These are phyloP conservation scores for Sporothrix brunneoviolacea DNA, from an alignment of 2,329 filamentous ascomycete genomes.

Conservation along the genomic window DNA sequence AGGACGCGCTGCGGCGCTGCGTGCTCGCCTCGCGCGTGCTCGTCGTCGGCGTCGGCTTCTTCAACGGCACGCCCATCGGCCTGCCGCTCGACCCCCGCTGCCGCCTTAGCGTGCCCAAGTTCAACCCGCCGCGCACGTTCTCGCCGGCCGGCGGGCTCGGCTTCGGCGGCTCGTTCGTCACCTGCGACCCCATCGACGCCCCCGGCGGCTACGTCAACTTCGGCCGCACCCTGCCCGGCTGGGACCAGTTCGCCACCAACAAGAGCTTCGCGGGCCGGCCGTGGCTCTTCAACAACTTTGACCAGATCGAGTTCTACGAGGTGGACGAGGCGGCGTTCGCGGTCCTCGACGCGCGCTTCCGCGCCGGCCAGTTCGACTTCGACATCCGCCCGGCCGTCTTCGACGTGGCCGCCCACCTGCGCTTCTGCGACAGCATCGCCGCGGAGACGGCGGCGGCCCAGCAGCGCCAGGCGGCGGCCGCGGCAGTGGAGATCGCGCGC, in stretches of 20 bases:
- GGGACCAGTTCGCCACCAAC: conserved; percentile 47
- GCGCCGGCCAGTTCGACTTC: conserved; percentile 45
- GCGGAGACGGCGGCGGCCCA: background rate
- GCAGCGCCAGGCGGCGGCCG: too few relatives aligned
- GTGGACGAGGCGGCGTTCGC: conserved; percentile 47
- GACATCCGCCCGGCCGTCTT: conserved; percentile 43
- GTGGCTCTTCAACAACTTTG: conserved; percentile 52
- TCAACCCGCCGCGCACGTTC: too few relatives aligned
- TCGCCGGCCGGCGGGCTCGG: too few relatives aligned
- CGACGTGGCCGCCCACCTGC: conserved; percentile 43
- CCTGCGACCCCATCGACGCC: conserved; percentile 27
- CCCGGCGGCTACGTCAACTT: conserved; percentile 31
- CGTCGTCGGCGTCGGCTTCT: too few relatives aligned
- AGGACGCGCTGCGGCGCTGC: too few relatives aligned
- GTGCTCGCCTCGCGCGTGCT: too few relatives aligned
- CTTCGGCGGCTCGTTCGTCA: too few relatives aligned
- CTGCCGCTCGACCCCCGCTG: too few relatives aligned
- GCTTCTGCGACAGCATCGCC: background rate
- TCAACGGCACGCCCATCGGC: too few relatives aligned
- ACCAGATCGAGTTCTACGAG: conserved; percentile 48
- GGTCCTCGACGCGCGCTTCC: conserved; percentile 28
- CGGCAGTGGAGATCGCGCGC: too few relatives aligned
- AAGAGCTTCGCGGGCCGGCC: conserved; percentile 40
- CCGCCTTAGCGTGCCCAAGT: too few relatives aligned
- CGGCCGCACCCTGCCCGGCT: conserved; percentile 45